Evolutionary conservation across 1,284 basidiomycete genomes (phyloP).

Genomic region (Cutaneotrichosporon dermatis): DNA sequence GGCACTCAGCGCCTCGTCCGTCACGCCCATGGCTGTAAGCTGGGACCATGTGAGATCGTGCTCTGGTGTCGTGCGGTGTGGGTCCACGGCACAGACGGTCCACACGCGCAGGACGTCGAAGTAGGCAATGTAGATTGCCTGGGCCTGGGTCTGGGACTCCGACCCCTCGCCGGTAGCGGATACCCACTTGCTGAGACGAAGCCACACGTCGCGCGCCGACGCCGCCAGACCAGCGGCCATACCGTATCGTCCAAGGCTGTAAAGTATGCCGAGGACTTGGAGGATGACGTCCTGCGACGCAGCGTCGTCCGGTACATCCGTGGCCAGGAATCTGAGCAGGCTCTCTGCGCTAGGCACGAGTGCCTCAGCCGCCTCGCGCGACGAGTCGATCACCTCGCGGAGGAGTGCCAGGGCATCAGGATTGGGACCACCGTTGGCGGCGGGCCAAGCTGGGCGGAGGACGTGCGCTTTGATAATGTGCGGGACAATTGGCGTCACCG

Average conservation of each 20-base stretch:
- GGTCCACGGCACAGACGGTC: constrained; percentile 78
- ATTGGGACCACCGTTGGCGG: constrained; percentile 50
- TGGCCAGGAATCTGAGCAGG: constrained; percentile 69
- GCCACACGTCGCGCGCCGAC: constrained; percentile 39
- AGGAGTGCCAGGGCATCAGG: constrained; percentile 57
- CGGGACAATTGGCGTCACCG: constrained; percentile 57
- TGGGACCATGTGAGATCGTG: constrained; percentile 91
- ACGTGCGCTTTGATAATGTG: constrained; percentile 51
- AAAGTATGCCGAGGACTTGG: constrained; percentile 64
- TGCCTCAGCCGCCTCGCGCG: constrained; percentile 61
- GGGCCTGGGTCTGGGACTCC: too few species aligned
- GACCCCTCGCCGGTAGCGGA: neutral
- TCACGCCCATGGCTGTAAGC: constrained; percentile 70
- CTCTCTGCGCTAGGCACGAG: constrained; percentile 58
- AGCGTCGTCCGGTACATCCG: constrained; percentile 44
- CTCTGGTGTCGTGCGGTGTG: constrained; percentile 75
- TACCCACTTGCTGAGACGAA: constrained; percentile 31
- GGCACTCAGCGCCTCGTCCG: constrained; percentile 54
- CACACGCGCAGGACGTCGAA: constrained; percentile 61
- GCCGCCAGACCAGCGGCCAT: constrained; percentile 54
- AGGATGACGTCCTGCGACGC: constrained; percentile 55
- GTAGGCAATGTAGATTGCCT: constrained; percentile 29
- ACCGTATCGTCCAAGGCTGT: constrained; percentile 69
- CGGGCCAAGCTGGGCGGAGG: constrained; percentile 33
- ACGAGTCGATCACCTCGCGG: constrained; percentile 59